Evolutionary conservation across 257 asterid genomes (phyloP).

Genomic region (Salvia rosmarinus): DNA sequence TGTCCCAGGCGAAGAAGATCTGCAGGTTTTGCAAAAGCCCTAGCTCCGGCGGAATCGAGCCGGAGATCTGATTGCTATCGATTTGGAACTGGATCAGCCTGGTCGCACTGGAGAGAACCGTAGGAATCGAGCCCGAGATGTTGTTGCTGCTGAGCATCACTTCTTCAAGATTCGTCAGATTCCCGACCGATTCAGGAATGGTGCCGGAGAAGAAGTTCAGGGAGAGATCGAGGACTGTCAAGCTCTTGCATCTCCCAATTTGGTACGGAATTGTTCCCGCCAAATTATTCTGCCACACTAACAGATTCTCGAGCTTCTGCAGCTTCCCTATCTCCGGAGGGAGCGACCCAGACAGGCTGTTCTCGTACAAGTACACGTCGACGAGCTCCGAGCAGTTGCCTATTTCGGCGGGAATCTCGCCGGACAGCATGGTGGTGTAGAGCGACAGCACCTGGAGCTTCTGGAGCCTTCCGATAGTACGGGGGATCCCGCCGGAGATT

Average conservation of each 20-base stretch:
- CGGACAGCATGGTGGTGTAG: slow-evolving; percentile 73
- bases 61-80: slow-evolving; percentile 71
- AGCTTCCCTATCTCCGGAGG: slow-evolving; percentile 70
- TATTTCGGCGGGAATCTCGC: slow-evolving; percentile 64
- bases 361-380: slow-evolving; percentile 65
- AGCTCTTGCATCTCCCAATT: slow-evolving; percentile 59
- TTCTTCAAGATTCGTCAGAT: slow-evolving; percentile 62
- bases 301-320: slow-evolving; percentile 59
- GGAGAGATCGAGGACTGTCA: slow-evolving; percentile 66
- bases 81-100: slow-evolving; percentile 64
- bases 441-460: slow-evolving; percentile 59
- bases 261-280: slow-evolving; percentile 60
- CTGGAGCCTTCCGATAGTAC: slow-evolving; percentile 60
- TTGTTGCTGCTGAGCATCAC: slow-evolving; percentile 80
- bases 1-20: slow-evolving; percentile 80
- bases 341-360: slow-evolving; percentile 61
- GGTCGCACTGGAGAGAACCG: slow-evolving; percentile 64
- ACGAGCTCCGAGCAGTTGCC: slow-evolving; percentile 77
- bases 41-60: slow-evolving; percentile 62
- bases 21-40: slow-evolving; percentile 55
- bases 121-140: slow-evolving; percentile 72
- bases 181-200: slow-evolving; percentile 64
- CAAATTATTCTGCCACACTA: slow-evolving; percentile 72
- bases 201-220: slow-evolving; percentile 57
- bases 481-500: slow-evolving; percentile 66